Conservation (phyloP, 306 rosid genomes). For the Rosa multiflora region DNA sequence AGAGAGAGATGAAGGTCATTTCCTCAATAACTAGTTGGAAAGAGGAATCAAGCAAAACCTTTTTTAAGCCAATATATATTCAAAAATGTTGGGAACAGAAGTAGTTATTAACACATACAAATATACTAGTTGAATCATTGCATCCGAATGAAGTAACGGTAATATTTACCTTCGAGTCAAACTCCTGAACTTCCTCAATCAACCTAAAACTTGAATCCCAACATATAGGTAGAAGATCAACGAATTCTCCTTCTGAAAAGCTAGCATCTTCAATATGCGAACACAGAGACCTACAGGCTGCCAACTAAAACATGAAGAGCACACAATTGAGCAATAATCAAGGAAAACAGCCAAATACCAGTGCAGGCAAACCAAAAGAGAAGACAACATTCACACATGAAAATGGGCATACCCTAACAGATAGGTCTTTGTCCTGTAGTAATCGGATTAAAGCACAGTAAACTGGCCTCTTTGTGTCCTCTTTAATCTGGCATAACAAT, state of each 20-base stretch:
- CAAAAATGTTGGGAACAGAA: background rate
- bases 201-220: conserved; percentile 89
- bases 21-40: background rate
- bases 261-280: conserved; percentile 87
- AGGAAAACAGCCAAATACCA: background rate
- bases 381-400: conserved; percentile 11
- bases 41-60: background rate
- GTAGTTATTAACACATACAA: background rate
- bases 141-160: conserved; percentile 22
- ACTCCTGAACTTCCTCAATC: conserved; percentile 90
- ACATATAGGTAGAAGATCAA: conserved; percentile 85
- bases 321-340: conserved; percentile 27
- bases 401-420: conserved; percentile 71
- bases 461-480: conserved; percentile 86
- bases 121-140: background rate
- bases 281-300: conserved; percentile 95
- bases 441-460: conserved; percentile 85
- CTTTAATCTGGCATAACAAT: conserved; percentile 66
- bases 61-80: background rate
- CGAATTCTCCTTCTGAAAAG: conserved; percentile 76
- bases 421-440: conserved; percentile 77
- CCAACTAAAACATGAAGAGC: conserved; percentile 59
- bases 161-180: conserved; percentile 83
- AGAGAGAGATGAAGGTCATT: background rate
- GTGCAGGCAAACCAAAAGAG: conserved; percentile 21